Evolutionary conservation across 106 monocot species (phyloP).

Genomic region (Dioscorea dumetorum): DNA sequence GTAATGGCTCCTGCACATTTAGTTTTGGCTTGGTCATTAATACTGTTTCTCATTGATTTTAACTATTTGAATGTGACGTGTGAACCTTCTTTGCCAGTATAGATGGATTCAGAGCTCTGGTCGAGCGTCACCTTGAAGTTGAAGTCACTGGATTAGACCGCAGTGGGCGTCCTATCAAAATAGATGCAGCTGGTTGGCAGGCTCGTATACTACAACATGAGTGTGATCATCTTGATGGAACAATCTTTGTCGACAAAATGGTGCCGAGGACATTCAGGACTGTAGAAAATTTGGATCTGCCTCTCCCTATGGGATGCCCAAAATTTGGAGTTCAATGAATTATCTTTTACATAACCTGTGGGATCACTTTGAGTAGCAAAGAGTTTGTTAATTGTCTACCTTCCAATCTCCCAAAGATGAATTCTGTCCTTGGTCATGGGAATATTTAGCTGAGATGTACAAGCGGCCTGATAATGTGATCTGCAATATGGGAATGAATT

Average conservation of each 20-base stretch:
- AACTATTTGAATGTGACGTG: neutral
- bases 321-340: constrained; percentile 34
- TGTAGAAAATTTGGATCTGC: constrained; percentile 73
- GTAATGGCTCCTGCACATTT: neutral
- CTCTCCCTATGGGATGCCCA: constrained; percentile 69
- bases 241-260: constrained; percentile 84
- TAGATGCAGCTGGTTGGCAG: constrained; percentile 80
- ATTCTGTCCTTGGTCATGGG: no score
- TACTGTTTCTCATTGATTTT: neutral
- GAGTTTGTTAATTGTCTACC: no score
- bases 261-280: constrained; percentile 82
- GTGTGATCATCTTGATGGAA: constrained; percentile 91
- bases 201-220: constrained; percentile 93
- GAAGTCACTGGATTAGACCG: constrained; percentile 78
- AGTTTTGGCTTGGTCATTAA: neutral
- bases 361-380: no score
- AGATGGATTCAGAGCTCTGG: constrained; percentile 81
- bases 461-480: no score
- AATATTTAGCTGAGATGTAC: no score
- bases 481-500: no score
- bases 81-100: constrained; percentile 32
- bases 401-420: no score
- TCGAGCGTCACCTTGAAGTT: constrained; percentile 85
- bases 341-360: no score
- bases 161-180: constrained; percentile 52